These are phyloP conservation scores for Adansonia madagascariensis DNA, from an alignment of 441 rosid genomes.

Conservation along the genomic window DNA sequence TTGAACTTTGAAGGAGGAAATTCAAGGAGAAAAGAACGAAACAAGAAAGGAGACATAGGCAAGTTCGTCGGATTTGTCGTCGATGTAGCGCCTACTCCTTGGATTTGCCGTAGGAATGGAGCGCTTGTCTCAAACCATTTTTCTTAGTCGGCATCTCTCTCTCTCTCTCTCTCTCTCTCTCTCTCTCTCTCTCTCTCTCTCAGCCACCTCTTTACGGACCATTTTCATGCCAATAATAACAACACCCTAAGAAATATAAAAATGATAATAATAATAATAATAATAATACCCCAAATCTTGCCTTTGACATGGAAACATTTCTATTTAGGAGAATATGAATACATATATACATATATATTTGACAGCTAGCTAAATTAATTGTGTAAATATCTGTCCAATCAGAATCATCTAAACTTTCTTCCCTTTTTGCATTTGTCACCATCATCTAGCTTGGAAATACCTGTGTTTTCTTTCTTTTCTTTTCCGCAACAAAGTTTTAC, in stretches of 20 bases:
- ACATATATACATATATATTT: no score
- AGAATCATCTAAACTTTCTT: background rate
- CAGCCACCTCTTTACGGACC: background rate
- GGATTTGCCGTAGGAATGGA: slow-evolving; percentile 51
- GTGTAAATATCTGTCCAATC: background rate
- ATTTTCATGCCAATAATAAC: background rate
- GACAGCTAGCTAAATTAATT: no score
- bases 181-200: background rate
- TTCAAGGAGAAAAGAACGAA: background rate
- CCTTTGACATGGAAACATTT: slow-evolving; percentile 22
- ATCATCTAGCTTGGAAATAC: background rate
- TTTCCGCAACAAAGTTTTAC: no score
- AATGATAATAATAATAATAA: no score
- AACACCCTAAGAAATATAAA: no score
- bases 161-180: background rate
- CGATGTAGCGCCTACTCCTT: slow-evolving; percentile 58
- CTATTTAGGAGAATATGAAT: background rate
- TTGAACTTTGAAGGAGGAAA: background rate
- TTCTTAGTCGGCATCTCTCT: slow-evolving; percentile 33
- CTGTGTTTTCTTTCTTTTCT: background rate
- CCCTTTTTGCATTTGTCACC: background rate
- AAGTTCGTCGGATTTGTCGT: slow-evolving; percentile 52
- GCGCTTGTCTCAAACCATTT: slow-evolving; percentile 38
- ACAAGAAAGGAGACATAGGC: slow-evolving; percentile 39
- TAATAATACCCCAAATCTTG: background rate